Conservation (phyloP, 2,329 filamentous ascomycete species). For the Fusarium lateritium region DNA sequence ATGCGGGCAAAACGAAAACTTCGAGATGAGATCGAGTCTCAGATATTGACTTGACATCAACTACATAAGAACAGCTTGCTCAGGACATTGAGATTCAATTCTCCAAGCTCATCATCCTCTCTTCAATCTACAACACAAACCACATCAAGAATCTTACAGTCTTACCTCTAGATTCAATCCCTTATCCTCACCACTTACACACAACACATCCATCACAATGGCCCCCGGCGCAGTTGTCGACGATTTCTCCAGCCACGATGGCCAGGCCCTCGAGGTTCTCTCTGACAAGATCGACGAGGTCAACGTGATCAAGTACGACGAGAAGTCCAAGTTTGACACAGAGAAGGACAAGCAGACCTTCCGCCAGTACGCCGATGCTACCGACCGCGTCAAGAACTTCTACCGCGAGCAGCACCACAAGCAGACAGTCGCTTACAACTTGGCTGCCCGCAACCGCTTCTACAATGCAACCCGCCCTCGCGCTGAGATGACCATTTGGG, state of each 20-base stretch:
- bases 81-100: constrained; percentile 9
- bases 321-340: constrained; percentile 76
- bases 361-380: constrained; percentile 86
- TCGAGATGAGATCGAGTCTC: constrained; percentile 8
- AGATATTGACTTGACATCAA: constrained; percentile 17
- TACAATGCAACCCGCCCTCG: constrained; percentile 71
- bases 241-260: constrained; percentile 44
- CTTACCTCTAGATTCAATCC: constrained; percentile 1
- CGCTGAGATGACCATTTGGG: constrained; percentile 87
- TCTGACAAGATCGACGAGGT: constrained; percentile 67
- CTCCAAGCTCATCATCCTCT: constrained; percentile 32
- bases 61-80: constrained; percentile 35
- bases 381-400: constrained; percentile 88
- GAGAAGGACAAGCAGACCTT: constrained; percentile 86
- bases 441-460: constrained; percentile 76
- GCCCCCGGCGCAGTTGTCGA: constrained; percentile 47
- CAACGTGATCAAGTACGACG: constrained; percentile 67
- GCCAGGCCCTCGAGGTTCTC: constrained; percentile 61
- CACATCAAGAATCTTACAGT: background rate
- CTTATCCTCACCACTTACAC: constrained; percentile 24
- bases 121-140: constrained; percentile 3
- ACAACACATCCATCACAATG: constrained; percentile 42
- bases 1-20: constrained; percentile 18
- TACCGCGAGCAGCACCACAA: constrained; percentile 81
- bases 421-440: constrained; percentile 88